Evolutionary conservation across 2,329 filamentous ascomycete genomes (phyloP).

Genomic region (Trichoderma atrobrunneum): DNA sequence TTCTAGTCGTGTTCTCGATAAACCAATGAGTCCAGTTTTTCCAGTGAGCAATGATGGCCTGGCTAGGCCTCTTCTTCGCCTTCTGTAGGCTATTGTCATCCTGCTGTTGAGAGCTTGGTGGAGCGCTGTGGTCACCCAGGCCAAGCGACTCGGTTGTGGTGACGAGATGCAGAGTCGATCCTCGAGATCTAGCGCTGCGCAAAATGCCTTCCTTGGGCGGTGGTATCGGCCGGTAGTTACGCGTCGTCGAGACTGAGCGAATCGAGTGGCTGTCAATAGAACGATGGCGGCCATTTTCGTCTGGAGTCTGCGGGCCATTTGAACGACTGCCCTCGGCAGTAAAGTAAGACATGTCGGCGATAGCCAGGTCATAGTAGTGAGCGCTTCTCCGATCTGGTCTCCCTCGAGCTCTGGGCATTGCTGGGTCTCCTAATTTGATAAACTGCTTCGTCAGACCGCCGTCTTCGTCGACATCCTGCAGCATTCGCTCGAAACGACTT

Average conservation of each 20-base stretch:
- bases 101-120: constrained; percentile 28
- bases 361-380: constrained; percentile 61
- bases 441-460: constrained; percentile 51
- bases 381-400: constrained; percentile 73
- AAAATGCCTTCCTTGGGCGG: constrained; percentile 80
- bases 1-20: constrained; percentile 56
- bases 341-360: constrained; percentile 74
- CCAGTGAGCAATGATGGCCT: constrained; percentile 59
- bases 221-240: constrained; percentile 70
- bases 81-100: constrained; percentile 41
- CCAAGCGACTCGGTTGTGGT: constrained; percentile 57
- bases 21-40: constrained; percentile 65
- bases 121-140: constrained; percentile 27
- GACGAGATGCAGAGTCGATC: constrained; percentile 84
- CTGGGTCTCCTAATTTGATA: constrained; percentile 43
- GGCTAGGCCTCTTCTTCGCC: constrained; percentile 55
- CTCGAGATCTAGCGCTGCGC: constrained; percentile 67
- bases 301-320: constrained; percentile 30
- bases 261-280: constrained; percentile 75
- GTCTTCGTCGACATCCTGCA: constrained; percentile 79
- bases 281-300: constrained; percentile 59
- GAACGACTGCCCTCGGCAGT: constrained; percentile 60
- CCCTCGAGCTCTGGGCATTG: constrained; percentile 65
- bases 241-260: constrained; percentile 72
- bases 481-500: constrained; percentile 73